Percentiles rank a stretch among this genome's conserved stretches.
These are phyloP conservation scores for Phytopythium cucurbitacearum DNA, from an alignment of 352 stramenopile species.

Conservation along the genomic window DNA sequence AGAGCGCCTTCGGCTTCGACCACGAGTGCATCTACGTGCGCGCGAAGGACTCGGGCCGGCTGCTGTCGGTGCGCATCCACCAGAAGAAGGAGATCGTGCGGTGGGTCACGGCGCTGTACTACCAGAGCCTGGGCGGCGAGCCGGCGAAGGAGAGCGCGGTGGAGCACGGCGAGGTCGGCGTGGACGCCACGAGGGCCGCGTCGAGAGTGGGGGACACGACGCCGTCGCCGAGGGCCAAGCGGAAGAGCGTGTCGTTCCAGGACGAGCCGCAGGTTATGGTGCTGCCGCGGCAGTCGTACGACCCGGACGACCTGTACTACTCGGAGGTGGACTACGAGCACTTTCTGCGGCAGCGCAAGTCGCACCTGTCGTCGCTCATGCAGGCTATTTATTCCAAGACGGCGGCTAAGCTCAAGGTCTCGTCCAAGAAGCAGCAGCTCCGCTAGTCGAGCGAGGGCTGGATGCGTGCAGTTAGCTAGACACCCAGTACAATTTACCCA, in stretches of 20 bases:
- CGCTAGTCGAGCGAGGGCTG: no score
- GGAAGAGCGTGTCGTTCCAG: constrained; percentile 53
- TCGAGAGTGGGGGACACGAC: background rate
- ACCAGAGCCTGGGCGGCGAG: constrained; percentile 34
- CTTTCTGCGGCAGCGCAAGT: constrained; percentile 42
- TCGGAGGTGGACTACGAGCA: constrained; percentile 51
- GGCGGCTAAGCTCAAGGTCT: constrained; percentile 46
- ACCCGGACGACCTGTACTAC: constrained; percentile 53
- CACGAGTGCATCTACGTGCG: constrained; percentile 59
- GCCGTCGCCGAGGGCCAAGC: constrained; percentile 9
- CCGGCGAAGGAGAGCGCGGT: background rate
- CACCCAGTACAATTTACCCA: no score
- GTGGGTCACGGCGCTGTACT: constrained; percentile 61
- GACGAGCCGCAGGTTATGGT: constrained; percentile 45
- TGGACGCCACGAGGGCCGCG: background rate
- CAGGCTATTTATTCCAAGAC: constrained; percentile 51
- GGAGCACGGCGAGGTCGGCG: background rate
- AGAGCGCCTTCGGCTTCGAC: constrained; percentile 59
- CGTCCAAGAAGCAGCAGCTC: constrained; percentile 21
- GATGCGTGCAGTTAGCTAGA: no score
- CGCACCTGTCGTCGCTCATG: constrained; percentile 44
- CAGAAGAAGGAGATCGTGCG: constrained; percentile 60
- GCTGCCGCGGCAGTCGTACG: constrained; percentile 36
- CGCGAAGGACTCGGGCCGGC: constrained; percentile 25
- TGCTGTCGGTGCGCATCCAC: constrained; percentile 50